Conservation (phyloP, 2,329 filamentous ascomycete species). For the Aspergillus aculeatinus region DNA sequence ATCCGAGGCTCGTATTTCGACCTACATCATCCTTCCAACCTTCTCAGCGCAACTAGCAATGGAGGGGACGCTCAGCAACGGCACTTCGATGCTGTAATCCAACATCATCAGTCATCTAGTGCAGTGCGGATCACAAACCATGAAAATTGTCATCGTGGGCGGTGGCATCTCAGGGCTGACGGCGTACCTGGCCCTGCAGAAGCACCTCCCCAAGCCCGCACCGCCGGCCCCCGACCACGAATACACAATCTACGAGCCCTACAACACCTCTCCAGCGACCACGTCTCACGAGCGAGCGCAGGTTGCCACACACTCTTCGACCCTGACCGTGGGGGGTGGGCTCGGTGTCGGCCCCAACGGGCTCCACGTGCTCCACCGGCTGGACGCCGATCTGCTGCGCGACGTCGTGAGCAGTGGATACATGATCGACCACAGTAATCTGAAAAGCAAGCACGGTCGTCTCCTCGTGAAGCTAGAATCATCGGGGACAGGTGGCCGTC, state of each 20-base stretch:
- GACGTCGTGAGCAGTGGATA: slow-evolving; percentile 39
- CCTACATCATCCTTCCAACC: no score
- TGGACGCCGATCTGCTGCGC: slow-evolving; percentile 36
- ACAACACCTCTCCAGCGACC: slow-evolving; percentile 32
- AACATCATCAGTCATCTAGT: no score
- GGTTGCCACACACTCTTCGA: slow-evolving; percentile 31
- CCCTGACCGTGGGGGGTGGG: slow-evolving; percentile 39
- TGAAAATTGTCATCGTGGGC: slow-evolving; percentile 48
- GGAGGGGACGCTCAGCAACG: no score
- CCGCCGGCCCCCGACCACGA: slow-evolving; percentile 21
- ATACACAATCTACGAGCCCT: slow-evolving; percentile 43
- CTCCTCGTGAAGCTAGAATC: slow-evolving; percentile 27
- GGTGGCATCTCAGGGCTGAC: slow-evolving; percentile 44
- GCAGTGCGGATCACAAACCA: slow-evolving; percentile 10
- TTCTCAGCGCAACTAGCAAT: no score
- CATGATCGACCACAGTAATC: slow-evolving; percentile 29
- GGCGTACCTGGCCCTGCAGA: slow-evolving; percentile 41
- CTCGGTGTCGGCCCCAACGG: slow-evolving; percentile 44
- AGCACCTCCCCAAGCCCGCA: slow-evolving; percentile 35
- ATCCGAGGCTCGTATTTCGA: no score
- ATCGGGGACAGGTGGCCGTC: no score
- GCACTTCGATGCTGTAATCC: no score
- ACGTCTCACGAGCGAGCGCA: slow-evolving; percentile 20
- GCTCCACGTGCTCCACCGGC: slow-evolving; percentile 37
- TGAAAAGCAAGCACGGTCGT: slow-evolving; percentile 38